Base-by-base conservation (phyloP, 2,329 filamentous ascomycete genomes). In the Scedosporium dehoogii region DNA sequence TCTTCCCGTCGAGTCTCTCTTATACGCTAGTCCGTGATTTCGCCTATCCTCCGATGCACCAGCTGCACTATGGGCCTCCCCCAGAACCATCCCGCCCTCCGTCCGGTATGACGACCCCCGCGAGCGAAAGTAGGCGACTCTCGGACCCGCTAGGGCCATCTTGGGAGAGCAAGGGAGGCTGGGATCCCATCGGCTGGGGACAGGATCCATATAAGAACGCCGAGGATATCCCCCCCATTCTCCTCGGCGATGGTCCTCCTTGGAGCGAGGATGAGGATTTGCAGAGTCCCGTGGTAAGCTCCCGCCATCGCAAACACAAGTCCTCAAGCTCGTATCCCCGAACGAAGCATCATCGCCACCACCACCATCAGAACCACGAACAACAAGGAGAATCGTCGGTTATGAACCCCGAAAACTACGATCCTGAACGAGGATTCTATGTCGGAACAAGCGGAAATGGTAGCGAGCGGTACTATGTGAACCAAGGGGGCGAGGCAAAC, bases 251-350 rank as follows among this genome's bases (percentile, higher is more conserved):
- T 71, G 92, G 92, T 0, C 92, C 92, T 23, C 93, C 92, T 2
- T 97, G 92, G 78, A 96, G 91, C 73, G 92, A 97, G 75, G 92
- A 97, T 70, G 92, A 97, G 69, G 94, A 97, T 73, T 81, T 97
- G 53, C 91, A 94, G 70, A 96, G 92, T 71, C 92, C 92, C 0
- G 90, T 96, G 18, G 91, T 92, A 14, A 91, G 89, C 67, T 89
- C 89, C 46, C 83, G 90, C 63, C 92, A 96, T 73, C 88, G 89
- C 70, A 96, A 94, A 74, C 88, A 92, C 75, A 96, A 90, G 73
- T 90, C 88, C 2, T 81, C 84, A 0, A 79, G 81, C 18, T 74
- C 79, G 3, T 74, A 78, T 69, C 66, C 67, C 68, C 61, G 73
- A 72, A 55, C 72, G 77, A 70, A 76, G 76, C 60, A 62, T 44